phyloP scores from a whole-genome alignment of 2,329 filamentous ascomycete genomes.

The Fusarium paranaense region DNA sequence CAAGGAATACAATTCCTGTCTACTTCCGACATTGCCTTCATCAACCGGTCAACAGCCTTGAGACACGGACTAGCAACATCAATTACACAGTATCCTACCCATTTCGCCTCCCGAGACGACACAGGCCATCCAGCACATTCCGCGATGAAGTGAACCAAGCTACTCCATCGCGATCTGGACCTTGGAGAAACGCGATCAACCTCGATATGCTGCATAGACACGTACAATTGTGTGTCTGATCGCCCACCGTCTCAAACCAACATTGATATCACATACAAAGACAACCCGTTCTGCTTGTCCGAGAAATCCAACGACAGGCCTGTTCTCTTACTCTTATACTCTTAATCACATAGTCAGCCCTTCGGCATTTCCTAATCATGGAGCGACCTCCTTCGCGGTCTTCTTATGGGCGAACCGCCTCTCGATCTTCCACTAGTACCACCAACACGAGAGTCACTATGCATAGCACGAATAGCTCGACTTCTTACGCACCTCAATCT shows the following conservation, averaged over 20 bases:
- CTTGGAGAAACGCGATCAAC: constrained; percentile 18
- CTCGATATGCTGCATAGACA: constrained; percentile 20
- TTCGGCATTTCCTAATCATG: constrained; percentile 40
- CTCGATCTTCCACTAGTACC: constrained; percentile 59
- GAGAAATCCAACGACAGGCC: constrained; percentile 6
- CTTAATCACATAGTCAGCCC: not conserved
- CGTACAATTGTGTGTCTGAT: constrained; percentile 1
- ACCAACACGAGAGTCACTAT: constrained; percentile 55
- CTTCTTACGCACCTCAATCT: constrained; percentile 53
- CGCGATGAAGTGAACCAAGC: constrained; percentile 35
- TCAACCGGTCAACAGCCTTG: constrained; percentile 6
- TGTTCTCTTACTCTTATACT: not conserved
- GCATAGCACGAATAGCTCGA: constrained; percentile 57
- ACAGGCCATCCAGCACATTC: constrained; percentile 11
- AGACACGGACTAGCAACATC: constrained; percentile 18
- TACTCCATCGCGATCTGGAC: constrained; percentile 20
- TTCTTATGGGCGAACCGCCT: constrained; percentile 56
- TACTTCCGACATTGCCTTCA: not conserved
- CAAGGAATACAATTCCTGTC: not conserved
- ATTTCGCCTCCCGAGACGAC: constrained; percentile 27
- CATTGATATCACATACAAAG: constrained; percentile 2
- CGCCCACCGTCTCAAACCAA: not conserved
- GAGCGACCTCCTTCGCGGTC: constrained; percentile 46
- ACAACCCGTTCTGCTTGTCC: not conserved
- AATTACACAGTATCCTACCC: constrained; percentile 14